A percentile compares a stretch with the other conserved stretches of the same genome.
phyloP scores from a whole-genome alignment of 805 yeast species.

The Teunomyces barrocoloradensis region DNA sequence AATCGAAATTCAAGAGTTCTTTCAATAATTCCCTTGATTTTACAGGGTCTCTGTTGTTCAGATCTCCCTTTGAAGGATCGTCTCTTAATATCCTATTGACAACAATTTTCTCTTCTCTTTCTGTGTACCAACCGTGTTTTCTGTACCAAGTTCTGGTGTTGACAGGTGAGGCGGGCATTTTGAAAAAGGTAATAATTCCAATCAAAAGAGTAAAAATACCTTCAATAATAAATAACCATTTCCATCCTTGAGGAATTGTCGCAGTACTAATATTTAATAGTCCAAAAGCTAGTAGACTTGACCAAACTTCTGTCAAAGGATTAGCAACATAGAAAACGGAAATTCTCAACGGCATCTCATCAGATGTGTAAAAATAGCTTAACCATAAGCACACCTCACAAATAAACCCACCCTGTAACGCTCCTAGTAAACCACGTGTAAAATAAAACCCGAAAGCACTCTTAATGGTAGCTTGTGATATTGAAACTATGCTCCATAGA shows the following conservation, averaged over 20 bases:
- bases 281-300: constrained; percentile 52
- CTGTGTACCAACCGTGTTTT: constrained; percentile 48
- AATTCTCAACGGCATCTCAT: constrained; percentile 56
- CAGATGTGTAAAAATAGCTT: constrained; percentile 60
- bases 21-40: constrained; percentile 36
- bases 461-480: constrained; percentile 17
- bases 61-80: constrained; percentile 61
- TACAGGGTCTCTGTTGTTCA: constrained; percentile 59
- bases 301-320: constrained; percentile 44
- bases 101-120: constrained; percentile 54
- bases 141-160: constrained; percentile 51
- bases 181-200: constrained; percentile 44
- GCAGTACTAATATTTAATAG: constrained; percentile 49
- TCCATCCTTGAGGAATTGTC: constrained; percentile 53
- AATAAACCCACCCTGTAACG: constrained; percentile 37
- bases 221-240: constrained; percentile 63
- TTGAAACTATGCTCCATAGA: constrained; percentile 23
- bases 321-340: constrained; percentile 60
- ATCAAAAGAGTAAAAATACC: constrained; percentile 55
- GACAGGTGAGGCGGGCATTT: constrained; percentile 30
- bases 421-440: constrained; percentile 22
- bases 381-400: constrained; percentile 64
- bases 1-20: constrained; percentile 37
- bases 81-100: constrained; percentile 60
- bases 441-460: constrained; percentile 16